Evolutionary conservation across 2,329 filamentous ascomycete species (phyloP), one percentile per base, ranked within the genome.

Genomic region (Domatiomyces catenatus): DNA sequence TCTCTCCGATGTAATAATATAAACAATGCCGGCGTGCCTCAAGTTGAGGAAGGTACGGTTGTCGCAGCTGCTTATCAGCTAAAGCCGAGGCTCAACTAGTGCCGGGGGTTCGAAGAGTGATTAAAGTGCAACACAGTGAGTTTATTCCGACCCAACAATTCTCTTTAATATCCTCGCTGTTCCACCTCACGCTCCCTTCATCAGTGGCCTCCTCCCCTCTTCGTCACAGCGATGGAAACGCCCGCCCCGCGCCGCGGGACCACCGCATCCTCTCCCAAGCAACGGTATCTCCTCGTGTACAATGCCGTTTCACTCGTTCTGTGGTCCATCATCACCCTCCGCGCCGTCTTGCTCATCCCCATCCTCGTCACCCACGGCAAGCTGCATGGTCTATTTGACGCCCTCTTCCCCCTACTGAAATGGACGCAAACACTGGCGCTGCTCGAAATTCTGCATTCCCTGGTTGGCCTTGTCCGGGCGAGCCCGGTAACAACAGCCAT

Each of bases 401-500:
- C 74, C 49, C 60, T 68, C 19, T 71, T 64, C 59, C 66, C 67
- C 0, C 59, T 70, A 10, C 64, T 71, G 8, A 58, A 61, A 20
- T 80, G 85, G 46, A 89, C 85, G 50, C 92, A 98, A 74, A 92
- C 84, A 2, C 67, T 86, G 49, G 92, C 92, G 0, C 68, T 79
- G 44, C 71, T 95, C 64, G 92, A 98, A 71, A 77, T 96, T 46
- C 62, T 88, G 54, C 90, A 96, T 70, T 83, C 86, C 47, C 66
- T 85, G 0, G 67, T 85, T 32, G 86, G 89, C 52, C 66, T 96
- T 62, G 90, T 98, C 48, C 81, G 90, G 61, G 83, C 90, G 1
- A 88, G 90, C 1, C 67, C 95, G 60, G 59, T 83, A 60, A 96
- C 92, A 4, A 96, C 92, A 5, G 67, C 78, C 39, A 88, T 94